Conservation (phyloP, 805 yeast species). For the Ogataea methanolica region DNA sequence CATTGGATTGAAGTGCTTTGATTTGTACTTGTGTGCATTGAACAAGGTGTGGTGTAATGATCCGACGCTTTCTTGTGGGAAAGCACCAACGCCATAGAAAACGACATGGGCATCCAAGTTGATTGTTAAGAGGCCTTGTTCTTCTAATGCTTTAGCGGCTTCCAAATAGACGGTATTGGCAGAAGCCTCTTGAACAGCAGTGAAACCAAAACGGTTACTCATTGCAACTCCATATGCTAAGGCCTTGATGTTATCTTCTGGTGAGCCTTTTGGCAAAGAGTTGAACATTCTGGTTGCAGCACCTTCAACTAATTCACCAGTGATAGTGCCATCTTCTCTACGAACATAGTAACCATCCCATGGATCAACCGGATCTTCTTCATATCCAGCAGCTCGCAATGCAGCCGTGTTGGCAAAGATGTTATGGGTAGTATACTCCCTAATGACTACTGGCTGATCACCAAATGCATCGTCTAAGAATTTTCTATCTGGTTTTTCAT, state of each 20-base stretch:
- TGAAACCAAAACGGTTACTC: slow-evolving; percentile 24
- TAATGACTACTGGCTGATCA: slow-evolving; percentile 25
- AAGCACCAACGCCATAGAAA: slow-evolving; percentile 24
- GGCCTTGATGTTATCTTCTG: slow-evolving; percentile 19
- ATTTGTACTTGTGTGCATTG: slow-evolving; percentile 19
- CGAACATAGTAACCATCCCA: slow-evolving; percentile 26
- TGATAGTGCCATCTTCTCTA: slow-evolving; percentile 24
- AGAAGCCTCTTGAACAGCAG: slow-evolving; percentile 25
- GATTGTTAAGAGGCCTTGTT: slow-evolving; percentile 16
- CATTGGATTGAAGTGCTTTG: slow-evolving; percentile 24
- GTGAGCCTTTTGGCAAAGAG: slow-evolving; percentile 19
- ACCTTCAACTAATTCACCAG: slow-evolving; percentile 26
- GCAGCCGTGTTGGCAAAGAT: slow-evolving; percentile 27
- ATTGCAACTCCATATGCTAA: slow-evolving; percentile 23
- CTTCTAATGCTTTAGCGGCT: slow-evolving; percentile 22
- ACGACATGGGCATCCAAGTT: slow-evolving; percentile 25
- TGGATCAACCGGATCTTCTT: slow-evolving; percentile 23
- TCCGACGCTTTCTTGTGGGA: slow-evolving; percentile 22
- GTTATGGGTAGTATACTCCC: slow-evolving; percentile 26
- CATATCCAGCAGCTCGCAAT: slow-evolving; percentile 25
- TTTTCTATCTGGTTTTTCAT: slow-evolving; percentile 24
- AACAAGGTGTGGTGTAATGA: slow-evolving; percentile 19
- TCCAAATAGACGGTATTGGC: slow-evolving; percentile 24
- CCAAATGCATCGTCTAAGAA: slow-evolving; percentile 26
- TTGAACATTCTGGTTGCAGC: slow-evolving; percentile 22